Percentiles rank a stretch among this genome's conserved stretches.
Conservation (phyloP, 2,329 filamentous ascomycete genomes). For the Cadophora sp. region DNA sequence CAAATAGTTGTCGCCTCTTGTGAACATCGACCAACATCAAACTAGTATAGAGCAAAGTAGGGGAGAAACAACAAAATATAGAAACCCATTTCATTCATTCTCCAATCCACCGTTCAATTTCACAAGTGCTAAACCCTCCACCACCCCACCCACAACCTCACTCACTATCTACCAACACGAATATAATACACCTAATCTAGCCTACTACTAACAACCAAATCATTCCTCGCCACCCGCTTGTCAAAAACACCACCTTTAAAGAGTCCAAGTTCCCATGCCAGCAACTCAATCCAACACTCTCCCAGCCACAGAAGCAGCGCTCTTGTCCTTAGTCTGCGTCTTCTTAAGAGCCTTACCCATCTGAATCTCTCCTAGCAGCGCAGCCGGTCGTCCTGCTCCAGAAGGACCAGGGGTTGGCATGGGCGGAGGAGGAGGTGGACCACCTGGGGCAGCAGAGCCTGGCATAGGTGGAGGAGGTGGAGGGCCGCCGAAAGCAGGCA, state of each 20-base stretch:
- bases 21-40: too few species aligned
- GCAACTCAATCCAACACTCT: constrained; percentile 60
- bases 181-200: constrained; percentile 19
- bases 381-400: constrained; percentile 58
- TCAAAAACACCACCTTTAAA: too few species aligned
- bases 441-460: constrained; percentile 43
- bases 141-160: not conserved
- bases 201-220: too few species aligned
- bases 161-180: constrained; percentile 1
- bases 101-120: constrained; percentile 14
- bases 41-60: too few species aligned
- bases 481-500: constrained; percentile 41
- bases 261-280: not conserved
- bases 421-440: constrained; percentile 50
- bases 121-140: constrained; percentile 6
- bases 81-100: not conserved
- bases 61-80: too few species aligned
- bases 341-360: constrained; percentile 82
- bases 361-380: constrained; percentile 84
- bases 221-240: too few species aligned
- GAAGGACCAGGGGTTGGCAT: constrained; percentile 39
- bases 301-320: constrained; percentile 74
- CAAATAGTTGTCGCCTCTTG: too few species aligned
- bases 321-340: constrained; percentile 88
- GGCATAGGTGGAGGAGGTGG: constrained; percentile 47